Evolutionary conservation across 192 early-diverging fungal genomes (phyloP).

Genomic region (Podochytrium sp.): DNA sequence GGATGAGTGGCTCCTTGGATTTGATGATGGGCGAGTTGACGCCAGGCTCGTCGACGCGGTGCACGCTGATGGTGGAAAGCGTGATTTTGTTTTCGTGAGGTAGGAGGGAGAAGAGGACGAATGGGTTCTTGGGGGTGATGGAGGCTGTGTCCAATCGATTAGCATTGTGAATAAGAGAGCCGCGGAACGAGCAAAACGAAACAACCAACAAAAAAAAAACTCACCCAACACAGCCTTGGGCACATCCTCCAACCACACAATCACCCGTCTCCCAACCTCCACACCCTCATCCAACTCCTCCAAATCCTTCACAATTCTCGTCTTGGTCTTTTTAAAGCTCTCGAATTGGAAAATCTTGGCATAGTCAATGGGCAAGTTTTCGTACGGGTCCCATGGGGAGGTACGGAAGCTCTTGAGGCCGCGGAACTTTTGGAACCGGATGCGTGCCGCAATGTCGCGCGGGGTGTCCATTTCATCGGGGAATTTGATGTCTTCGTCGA

Average conservation of each 20-base stretch:
- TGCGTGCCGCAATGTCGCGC: slow-evolving; percentile 75
- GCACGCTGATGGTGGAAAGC: slow-evolving; percentile 78
- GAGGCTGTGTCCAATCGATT: background rate
- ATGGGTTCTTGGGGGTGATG: slow-evolving; percentile 18
- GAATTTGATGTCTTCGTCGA: slow-evolving; percentile 82
- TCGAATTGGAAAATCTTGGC: slow-evolving; percentile 96
- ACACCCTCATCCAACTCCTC: slow-evolving; percentile 53
- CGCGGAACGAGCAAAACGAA: background rate
- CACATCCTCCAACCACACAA: slow-evolving; percentile 72
- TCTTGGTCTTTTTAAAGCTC: slow-evolving; percentile 81
- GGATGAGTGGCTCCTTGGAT: slow-evolving; percentile 90
- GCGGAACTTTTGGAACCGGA: slow-evolving; percentile 92
- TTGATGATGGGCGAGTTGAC: slow-evolving; percentile 76
- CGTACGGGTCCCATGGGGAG: slow-evolving; percentile 97
- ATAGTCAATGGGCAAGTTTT: slow-evolving; percentile 96
- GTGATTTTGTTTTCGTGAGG: slow-evolving; percentile 96
- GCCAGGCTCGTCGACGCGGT: slow-evolving; percentile 53
- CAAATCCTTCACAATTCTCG: slow-evolving; percentile 63
- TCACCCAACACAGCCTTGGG: slow-evolving; percentile 61
- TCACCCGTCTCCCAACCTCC: slow-evolving; percentile 71
- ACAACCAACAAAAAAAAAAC: slow-evolving; percentile 16
- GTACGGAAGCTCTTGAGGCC: slow-evolving; percentile 93
- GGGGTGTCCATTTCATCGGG: slow-evolving; percentile 99
- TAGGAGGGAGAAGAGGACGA: slow-evolving; percentile 73
- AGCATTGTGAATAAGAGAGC: background rate